Evolutionary conservation across 78 protist genomes (phyloP).

Genomic region (Pigoraptor vietnamica): DNA sequence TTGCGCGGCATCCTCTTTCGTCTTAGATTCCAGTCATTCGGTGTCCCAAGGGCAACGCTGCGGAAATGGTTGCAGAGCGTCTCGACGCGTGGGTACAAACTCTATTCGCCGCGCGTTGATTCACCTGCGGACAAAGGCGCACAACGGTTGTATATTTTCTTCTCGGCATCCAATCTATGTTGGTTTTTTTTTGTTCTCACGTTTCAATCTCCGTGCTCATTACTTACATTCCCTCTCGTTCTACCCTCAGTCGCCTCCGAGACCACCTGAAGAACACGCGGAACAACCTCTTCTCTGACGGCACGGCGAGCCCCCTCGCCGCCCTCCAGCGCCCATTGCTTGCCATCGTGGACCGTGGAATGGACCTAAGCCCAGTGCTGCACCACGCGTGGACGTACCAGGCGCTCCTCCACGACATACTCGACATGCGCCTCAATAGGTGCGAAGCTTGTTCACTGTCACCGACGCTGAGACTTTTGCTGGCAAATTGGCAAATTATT

Average conservation of each 20-base stretch:
- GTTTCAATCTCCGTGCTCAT: no score
- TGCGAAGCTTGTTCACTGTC: background rate
- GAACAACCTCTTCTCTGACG: background rate
- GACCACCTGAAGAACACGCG: slow-evolving; percentile 7
- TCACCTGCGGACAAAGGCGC: no score
- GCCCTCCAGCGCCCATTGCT: slow-evolving; percentile 38
- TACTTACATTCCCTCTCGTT: background rate
- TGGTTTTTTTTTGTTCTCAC: no score
- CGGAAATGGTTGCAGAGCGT: background rate
- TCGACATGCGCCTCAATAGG: slow-evolving; percentile 56
- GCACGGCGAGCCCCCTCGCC: background rate
- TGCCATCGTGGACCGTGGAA: slow-evolving; percentile 58
- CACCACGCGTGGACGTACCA: slow-evolving; percentile 81
- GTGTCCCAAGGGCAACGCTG: background rate
- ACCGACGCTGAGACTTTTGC: background rate
- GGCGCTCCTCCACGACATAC: slow-evolving; percentile 68
- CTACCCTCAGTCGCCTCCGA: background rate
- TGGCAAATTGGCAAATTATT: no score
- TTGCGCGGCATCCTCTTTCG: background rate
- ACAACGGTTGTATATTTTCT: no score
- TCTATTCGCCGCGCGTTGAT: no score
- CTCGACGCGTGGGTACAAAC: background rate
- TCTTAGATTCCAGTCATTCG: background rate
- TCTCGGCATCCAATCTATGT: no score
- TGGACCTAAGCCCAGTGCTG: slow-evolving; percentile 56